Evolutionary conservation across 2,329 filamentous ascomycete species (phyloP).

Genomic region (Claviceps citrina): DNA sequence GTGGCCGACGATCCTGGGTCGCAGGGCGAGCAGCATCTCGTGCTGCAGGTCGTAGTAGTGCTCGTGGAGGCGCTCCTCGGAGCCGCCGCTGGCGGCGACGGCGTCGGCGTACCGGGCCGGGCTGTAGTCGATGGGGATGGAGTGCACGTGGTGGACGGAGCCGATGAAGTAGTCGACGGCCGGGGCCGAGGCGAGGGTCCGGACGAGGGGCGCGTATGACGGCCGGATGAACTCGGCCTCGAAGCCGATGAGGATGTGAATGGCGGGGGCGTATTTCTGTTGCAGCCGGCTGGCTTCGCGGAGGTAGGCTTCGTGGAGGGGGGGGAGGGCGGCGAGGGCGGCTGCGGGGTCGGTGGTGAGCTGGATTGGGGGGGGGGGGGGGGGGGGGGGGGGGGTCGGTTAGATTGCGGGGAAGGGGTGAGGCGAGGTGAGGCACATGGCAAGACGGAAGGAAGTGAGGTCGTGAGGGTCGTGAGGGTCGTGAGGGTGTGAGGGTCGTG

Average conservation of each 20-base stretch:
- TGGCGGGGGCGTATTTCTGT: conserved; percentile 49
- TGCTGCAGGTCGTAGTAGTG: conserved; percentile 81
- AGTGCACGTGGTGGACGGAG: conserved; percentile 78
- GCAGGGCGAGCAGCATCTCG: conserved; percentile 58
- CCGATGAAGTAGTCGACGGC: conserved; percentile 81
- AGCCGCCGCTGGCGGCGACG: conserved; percentile 22
- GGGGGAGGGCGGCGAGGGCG: conserved; percentile 31
- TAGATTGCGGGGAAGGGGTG: not conserved
- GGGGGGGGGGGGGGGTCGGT: too few relatives aligned
- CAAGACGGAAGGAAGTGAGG: not conserved
- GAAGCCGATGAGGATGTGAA: conserved; percentile 76
- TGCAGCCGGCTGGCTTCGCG: conserved; percentile 60
- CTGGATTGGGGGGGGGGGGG: conserved; percentile 14
- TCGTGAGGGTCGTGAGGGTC: too few relatives aligned
- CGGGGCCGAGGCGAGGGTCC: conserved; percentile 42
- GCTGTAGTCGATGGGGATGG: conserved; percentile 82
- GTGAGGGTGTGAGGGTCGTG: not conserved
- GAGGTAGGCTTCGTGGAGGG: conserved; percentile 57
- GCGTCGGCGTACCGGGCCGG: conserved; percentile 42
- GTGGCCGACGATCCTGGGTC: conserved; percentile 73
- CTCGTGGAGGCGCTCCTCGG: conserved; percentile 60
- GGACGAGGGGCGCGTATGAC: conserved; percentile 41
- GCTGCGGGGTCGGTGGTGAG: conserved; percentile 33
- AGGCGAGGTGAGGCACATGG: too few relatives aligned
- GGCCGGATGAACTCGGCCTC: conserved; percentile 86